Conservation (phyloP, 352 stramenopile species). For the Phytophthora cactorum region DNA sequence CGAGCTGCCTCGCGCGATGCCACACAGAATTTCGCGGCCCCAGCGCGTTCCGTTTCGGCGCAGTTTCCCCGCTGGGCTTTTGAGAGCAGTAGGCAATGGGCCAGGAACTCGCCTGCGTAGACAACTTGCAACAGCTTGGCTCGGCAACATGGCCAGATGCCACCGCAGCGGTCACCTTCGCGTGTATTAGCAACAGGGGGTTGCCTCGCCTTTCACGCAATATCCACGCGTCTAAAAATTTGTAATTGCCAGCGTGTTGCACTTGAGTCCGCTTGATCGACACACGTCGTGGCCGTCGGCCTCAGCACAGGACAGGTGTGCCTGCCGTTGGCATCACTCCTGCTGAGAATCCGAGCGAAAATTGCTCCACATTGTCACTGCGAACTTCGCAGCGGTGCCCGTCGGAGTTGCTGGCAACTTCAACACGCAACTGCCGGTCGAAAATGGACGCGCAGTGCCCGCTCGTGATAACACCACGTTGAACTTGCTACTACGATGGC, state of each 20-base stretch:
- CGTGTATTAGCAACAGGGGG: conserved; percentile 23
- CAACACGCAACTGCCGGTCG: conserved; percentile 17
- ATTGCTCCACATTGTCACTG: neutral
- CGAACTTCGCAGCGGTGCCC: conserved; percentile 14
- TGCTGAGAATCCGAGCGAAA: conserved; percentile 22
- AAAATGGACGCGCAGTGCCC: conserved; percentile 1
- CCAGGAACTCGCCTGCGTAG: conserved; percentile 2
- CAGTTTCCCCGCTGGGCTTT: conserved; percentile 24
- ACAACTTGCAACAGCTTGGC: neutral
- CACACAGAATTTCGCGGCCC: conserved; percentile 22
- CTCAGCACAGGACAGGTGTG: conserved; percentile 2
- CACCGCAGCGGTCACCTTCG: conserved; percentile 14
- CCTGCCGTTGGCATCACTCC: conserved; percentile 2
- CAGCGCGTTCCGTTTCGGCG: conserved; percentile 28
- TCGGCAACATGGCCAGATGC: conserved; percentile 16
- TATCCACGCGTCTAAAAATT: conserved; percentile 38
- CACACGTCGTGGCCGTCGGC: neutral
- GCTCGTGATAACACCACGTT: conserved; percentile 10
- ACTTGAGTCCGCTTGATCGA: conserved; percentile 16
- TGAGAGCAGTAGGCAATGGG: conserved; percentile 4
- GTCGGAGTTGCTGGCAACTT: too few species aligned
- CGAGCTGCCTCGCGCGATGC: conserved; percentile 8
- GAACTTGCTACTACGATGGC: conserved; percentile 1
- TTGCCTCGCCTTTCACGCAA: conserved; percentile 32
- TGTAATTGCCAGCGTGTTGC: conserved; percentile 23